phyloP scores from a whole-genome alignment of 805 yeast genomes.

The Ogataea philodendri region DNA sequence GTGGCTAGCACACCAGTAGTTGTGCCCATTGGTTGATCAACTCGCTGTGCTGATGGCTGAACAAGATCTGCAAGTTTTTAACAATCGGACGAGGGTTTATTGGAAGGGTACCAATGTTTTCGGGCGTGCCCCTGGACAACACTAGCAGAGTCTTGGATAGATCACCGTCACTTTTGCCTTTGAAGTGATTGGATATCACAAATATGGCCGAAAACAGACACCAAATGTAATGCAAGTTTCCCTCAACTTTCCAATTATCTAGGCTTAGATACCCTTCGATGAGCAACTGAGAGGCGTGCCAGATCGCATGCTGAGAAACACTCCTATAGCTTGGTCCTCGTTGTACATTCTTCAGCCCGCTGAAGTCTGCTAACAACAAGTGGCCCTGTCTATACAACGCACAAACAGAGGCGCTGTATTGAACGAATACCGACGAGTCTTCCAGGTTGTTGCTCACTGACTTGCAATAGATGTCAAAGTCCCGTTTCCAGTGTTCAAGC shows the following conservation, averaged over 20 bases:
- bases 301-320: conserved; percentile 11
- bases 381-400: conserved; percentile 16
- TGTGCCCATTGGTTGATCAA: neutral
- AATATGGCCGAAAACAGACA: conserved; percentile 16
- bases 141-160: conserved; percentile 9
- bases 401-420: conserved; percentile 7
- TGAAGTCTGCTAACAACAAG: conserved; percentile 10
- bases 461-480: conserved; percentile 11
- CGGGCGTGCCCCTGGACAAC: conserved; percentile 9
- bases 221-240: conserved; percentile 19
- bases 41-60: neutral
- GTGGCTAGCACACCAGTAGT: neutral
- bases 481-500: conserved; percentile 18
- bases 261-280: conserved; percentile 17
- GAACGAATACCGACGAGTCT: neutral
- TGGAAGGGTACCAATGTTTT: conserved; percentile 1
- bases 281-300: conserved; percentile 18
- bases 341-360: conserved; percentile 1
- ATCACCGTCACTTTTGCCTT: conserved; percentile 6
- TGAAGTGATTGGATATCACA: conserved; percentile 11
- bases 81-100: conserved; percentile 7
- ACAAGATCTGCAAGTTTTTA: neutral
- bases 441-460: neutral
- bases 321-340: neutral
- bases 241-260: conserved; percentile 19